These are phyloP conservation scores for Triangularia verruculosa DNA, from an alignment of 2,329 filamentous ascomycete species.

Conservation along the genomic window DNA sequence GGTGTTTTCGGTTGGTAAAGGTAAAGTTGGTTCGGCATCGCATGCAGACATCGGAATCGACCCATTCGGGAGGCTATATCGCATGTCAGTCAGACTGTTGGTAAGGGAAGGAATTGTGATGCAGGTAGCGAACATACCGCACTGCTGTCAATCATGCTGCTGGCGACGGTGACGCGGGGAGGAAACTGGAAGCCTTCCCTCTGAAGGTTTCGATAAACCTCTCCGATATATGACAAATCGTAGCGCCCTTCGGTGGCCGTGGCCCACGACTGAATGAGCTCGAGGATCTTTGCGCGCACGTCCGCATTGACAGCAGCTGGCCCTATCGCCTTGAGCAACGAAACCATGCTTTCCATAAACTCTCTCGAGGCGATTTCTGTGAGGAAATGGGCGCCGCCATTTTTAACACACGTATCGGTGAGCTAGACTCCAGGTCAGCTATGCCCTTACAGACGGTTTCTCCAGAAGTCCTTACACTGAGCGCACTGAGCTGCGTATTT, in stretches of 20 bases:
- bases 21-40: slow-evolving; percentile 92
- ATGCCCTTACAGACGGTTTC: neutral
- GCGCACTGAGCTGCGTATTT: slow-evolving; percentile 90
- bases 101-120: neutral
- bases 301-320: slow-evolving; percentile 73
- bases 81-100: neutral
- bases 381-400: slow-evolving; percentile 93
- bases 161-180: slow-evolving; percentile 80
- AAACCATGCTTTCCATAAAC: slow-evolving; percentile 96
- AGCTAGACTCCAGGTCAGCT: slow-evolving; percentile 50
- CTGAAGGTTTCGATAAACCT: slow-evolving; percentile 80
- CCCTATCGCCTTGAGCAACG: slow-evolving; percentile 79
- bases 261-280: slow-evolving; percentile 92
- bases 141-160: slow-evolving; percentile 96
- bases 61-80: slow-evolving; percentile 86
- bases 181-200: slow-evolving; percentile 86
- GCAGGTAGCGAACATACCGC: slow-evolving; percentile 62
- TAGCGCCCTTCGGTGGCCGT: slow-evolving; percentile 80
- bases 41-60: slow-evolving; percentile 98
- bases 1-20: slow-evolving; percentile 97
- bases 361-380: slow-evolving; percentile 93
- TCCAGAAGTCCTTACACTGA: slow-evolving; percentile 65
- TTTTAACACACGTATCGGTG: slow-evolving; percentile 98
- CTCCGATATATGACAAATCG: slow-evolving; percentile 80
- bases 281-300: slow-evolving; percentile 85